Conservation (phyloP, 1,284 basidiomycete species). For the Ustilago cynodontis region DNA sequence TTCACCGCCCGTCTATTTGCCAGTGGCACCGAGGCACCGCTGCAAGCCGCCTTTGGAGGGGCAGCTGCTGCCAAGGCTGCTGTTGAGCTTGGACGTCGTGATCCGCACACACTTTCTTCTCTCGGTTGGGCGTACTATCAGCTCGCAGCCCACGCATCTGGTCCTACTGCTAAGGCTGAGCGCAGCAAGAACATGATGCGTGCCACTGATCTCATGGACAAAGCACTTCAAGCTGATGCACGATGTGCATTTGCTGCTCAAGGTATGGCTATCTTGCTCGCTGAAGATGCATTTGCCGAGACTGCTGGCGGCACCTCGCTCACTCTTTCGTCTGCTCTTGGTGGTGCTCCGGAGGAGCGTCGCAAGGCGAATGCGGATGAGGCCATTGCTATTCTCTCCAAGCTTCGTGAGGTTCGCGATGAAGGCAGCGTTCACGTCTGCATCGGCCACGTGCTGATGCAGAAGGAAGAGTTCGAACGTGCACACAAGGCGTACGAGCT, state of each 20-base stretch:
- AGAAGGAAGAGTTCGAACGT: constrained; percentile 65
- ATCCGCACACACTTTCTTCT: constrained; percentile 60
- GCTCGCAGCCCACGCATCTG: constrained; percentile 58
- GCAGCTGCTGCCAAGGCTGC: constrained; percentile 52
- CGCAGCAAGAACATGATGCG: constrained; percentile 64
- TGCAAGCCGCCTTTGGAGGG: constrained; percentile 57
- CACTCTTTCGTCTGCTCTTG: constrained; percentile 25
- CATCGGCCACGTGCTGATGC: constrained; percentile 68
- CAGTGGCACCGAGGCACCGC: constrained; percentile 37
- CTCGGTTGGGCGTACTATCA: constrained; percentile 69
- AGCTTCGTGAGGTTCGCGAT: constrained; percentile 66
- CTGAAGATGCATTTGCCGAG: constrained; percentile 66
- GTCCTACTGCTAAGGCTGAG: constrained; percentile 56
- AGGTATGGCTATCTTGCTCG: constrained; percentile 65
- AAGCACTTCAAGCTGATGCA: constrained; percentile 59
- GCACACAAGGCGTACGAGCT: constrained; percentile 66
- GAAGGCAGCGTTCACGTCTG: constrained; percentile 68
- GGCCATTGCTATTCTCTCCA: constrained; percentile 62
- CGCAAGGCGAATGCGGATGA: constrained; percentile 61
- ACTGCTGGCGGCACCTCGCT: constrained; percentile 36
- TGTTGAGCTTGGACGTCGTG: constrained; percentile 59
- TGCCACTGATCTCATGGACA: constrained; percentile 67
- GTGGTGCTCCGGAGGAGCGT: constrained; percentile 52
- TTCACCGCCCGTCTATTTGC: constrained; percentile 65
- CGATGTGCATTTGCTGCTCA: constrained; percentile 67